Conservation (phyloP, 75 land plant genomes). For the Picea sitchensis region DNA sequence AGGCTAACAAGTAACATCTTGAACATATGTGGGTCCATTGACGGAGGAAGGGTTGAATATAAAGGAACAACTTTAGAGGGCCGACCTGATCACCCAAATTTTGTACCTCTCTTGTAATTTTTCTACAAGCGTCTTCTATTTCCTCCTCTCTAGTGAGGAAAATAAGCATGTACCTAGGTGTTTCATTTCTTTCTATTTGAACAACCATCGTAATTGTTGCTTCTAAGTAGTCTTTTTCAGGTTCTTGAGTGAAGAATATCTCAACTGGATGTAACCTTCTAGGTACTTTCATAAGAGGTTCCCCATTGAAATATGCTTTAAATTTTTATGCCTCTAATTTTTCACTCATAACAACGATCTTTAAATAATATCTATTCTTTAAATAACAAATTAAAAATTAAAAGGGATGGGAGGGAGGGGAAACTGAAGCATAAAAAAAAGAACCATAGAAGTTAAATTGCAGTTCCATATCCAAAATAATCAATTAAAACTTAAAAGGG, state of each 20-base stretch:
- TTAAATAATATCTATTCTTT: conserved; percentile 76
- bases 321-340: conserved; percentile 97
- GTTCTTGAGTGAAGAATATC: conserved; percentile 42
- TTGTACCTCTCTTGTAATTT: conserved; percentile 34
- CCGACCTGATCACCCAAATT: conserved; percentile 17
- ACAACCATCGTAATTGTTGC: conserved; percentile 19
- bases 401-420: neutral
- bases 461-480: too few relatives aligned
- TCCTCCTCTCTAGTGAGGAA: conserved; percentile 24
- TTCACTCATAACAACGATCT: conserved; percentile 95
- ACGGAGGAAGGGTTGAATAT: conserved; percentile 26
- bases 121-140: conserved; percentile 36
- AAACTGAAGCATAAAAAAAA: neutral
- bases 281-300: conserved; percentile 97
- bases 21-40: neutral
- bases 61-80: conserved; percentile 28
- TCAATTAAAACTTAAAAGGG: too few relatives aligned
- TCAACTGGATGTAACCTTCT: conserved; percentile 95
- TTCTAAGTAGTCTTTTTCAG: conserved; percentile 22
- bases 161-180: conserved; percentile 19
- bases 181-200: conserved; percentile 15
- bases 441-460: neutral
- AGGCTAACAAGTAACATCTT: too few relatives aligned
- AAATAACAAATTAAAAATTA: too few relatives aligned
- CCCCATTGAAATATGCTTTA: conserved; percentile 78